Conservation (phyloP, 352 stramenopile genomes). For the Phytophthora aleatoria region DNA sequence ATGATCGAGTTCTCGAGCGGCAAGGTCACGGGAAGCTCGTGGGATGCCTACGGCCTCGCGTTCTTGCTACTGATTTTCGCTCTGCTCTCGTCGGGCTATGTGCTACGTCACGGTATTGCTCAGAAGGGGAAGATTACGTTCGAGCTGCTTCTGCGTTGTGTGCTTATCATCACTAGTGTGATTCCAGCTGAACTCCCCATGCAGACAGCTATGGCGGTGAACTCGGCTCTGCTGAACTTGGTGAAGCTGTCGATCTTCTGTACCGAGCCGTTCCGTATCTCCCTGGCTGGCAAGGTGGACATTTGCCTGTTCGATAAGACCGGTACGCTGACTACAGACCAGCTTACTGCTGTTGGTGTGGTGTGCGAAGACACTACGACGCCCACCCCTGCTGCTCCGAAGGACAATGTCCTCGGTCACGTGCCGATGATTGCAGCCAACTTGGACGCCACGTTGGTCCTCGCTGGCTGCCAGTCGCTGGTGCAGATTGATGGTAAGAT, state of each 20-base stretch:
- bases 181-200: slow-evolving; percentile 98
- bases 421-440: slow-evolving; percentile 87
- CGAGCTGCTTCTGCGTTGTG: slow-evolving; percentile 96
- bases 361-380: slow-evolving; percentile 76
- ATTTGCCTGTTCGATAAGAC: slow-evolving; percentile 99
- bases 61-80: slow-evolving; percentile 97
- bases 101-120: slow-evolving; percentile 90
- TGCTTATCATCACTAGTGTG: slow-evolving; percentile 99
- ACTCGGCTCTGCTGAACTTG: slow-evolving; percentile 94
- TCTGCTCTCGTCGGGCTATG: slow-evolving; percentile 93
- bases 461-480: slow-evolving; percentile 96
- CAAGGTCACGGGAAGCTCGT: slow-evolving; percentile 94
- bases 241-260: slow-evolving; percentile 97
- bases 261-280: slow-evolving; percentile 98
- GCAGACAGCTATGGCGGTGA: slow-evolving; percentile 97
- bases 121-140: slow-evolving; percentile 94
- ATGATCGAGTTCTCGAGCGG: slow-evolving; percentile 98
- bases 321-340: slow-evolving; percentile 97
- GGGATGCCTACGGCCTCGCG: slow-evolving; percentile 96
- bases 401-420: slow-evolving; percentile 61
- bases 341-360: slow-evolving; percentile 94
- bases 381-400: slow-evolving; percentile 35
- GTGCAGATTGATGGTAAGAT: slow-evolving; percentile 97
- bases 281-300: slow-evolving; percentile 95
- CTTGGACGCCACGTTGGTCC: slow-evolving; percentile 80